Conservation (phyloP, 306 rosid genomes). For the Dryas alaskensis region DNA sequence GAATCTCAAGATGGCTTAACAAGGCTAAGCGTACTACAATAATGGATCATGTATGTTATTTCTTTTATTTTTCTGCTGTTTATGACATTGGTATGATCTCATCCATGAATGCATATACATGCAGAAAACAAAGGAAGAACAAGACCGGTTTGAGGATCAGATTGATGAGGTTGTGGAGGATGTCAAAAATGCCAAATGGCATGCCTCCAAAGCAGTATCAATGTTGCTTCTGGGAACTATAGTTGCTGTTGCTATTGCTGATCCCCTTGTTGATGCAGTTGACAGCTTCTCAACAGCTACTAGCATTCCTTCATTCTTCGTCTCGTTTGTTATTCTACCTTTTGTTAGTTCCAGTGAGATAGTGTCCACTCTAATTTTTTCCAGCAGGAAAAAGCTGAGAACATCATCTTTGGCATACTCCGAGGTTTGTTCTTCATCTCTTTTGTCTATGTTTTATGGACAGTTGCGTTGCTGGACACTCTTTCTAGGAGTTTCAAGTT, state of each 20-base stretch:
- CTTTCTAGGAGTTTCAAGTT: no score
- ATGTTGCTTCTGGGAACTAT: conserved; percentile 21
- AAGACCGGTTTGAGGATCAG: conserved; percentile 15
- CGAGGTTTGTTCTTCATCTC: neutral
- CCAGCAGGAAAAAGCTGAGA: conserved; percentile 16
- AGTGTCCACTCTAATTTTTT: conserved; percentile 17
- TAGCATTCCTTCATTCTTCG: conserved; percentile 27
- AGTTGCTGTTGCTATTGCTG: conserved; percentile 22
- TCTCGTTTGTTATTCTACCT: conserved; percentile 28
- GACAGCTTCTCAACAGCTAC: conserved; percentile 26
- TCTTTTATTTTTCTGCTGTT: neutral
- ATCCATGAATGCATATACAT: conserved; percentile 12
- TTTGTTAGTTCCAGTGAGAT: conserved; percentile 23
- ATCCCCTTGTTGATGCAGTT: conserved; percentile 28
- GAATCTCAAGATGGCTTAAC: conserved; percentile 39
- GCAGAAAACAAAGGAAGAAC: conserved; percentile 29
- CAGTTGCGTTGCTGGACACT: no score
- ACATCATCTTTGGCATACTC: conserved; percentile 18
- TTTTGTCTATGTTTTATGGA: neutral
- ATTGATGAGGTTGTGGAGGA: conserved; percentile 33
- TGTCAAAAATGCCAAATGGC: conserved; percentile 26
- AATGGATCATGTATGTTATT: neutral
- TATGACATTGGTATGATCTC: neutral
- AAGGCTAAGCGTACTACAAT: conserved; percentile 25
- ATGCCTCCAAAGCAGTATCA: conserved; percentile 9